Conservation (phyloP, 1,284 basidiomycete genomes). For the Meripilus lineatus region DNA sequence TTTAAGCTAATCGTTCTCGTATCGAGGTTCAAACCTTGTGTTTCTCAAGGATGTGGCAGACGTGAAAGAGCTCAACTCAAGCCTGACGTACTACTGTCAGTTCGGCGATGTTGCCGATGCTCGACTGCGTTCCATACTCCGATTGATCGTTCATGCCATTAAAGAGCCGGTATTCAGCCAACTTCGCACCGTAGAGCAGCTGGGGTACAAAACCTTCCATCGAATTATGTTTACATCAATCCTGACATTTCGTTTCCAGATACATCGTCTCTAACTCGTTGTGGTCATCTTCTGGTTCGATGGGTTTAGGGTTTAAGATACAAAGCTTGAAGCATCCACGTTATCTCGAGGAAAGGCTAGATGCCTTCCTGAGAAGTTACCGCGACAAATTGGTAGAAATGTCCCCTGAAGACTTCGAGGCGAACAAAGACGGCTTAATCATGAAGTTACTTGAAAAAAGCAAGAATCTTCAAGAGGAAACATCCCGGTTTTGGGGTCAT, state of each 20-base stretch:
- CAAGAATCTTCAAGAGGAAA: slow-evolving; percentile 26
- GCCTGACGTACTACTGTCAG: slow-evolving; percentile 24
- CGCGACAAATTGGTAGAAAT: slow-evolving; percentile 17
- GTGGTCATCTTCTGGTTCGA: slow-evolving; percentile 18
- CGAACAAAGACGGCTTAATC: slow-evolving; percentile 24
- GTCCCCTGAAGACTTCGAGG: slow-evolving; percentile 15
- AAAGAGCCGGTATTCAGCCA: slow-evolving; percentile 25
- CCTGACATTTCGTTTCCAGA: slow-evolving; percentile 9
- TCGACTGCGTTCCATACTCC: slow-evolving; percentile 15
- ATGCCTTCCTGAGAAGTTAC: slow-evolving; percentile 22
- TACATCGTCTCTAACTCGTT: slow-evolving; percentile 21
- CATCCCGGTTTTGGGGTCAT: slow-evolving; percentile 22
- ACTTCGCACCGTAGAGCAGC: slow-evolving; percentile 26
- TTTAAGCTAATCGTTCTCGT: background rate
- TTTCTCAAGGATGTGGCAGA: slow-evolving; percentile 19
- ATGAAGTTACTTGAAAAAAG: slow-evolving; percentile 21
- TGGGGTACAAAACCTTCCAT: slow-evolving; percentile 19
- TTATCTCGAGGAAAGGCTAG: slow-evolving; percentile 23
- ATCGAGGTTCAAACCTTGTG: slow-evolving; percentile 19
- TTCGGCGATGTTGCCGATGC: slow-evolving; percentile 21
- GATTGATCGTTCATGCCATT: slow-evolving; percentile 22
- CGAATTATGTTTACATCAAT: background rate
- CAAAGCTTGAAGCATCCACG: slow-evolving; percentile 23
- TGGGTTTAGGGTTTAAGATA: slow-evolving; percentile 23
- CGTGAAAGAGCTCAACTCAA: slow-evolving; percentile 23